Base-by-base conservation (phyloP, 768 basidiomycete genomes). In the Rhizopogon vinicolor region DNA sequence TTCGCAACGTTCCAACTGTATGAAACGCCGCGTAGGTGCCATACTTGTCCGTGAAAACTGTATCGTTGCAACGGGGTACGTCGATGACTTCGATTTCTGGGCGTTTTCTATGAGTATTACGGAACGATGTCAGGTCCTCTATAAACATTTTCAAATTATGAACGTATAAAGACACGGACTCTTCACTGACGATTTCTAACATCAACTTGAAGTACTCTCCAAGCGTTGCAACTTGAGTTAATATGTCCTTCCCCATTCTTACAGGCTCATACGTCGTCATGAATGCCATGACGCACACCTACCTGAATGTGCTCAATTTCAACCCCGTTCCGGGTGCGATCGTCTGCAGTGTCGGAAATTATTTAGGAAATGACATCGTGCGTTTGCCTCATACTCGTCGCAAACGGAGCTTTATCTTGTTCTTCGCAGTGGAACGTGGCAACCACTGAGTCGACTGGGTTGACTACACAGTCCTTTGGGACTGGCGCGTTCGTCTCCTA, bases 11-110 rank as follows among this genome's bases (percentile, higher is more conserved):
- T 93, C 93, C 4, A 97, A 97, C 65, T 97, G 95, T 68, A 97
- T 98, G 94, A 97, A 98, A 68, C 82, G 95, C 7, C 82, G 97
- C 2, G 97, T 99, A 0, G 97, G 97, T 7, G 95, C 95, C 0
- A 84, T 99, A 18, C 75, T 99, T 29, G 95, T 98, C 33, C 83
- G 91, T 0, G 86, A 90, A 54, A 85, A 88, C 58, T 82, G 90
- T 29, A 82, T 93, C 22, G 73, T 93, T 19, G 80, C 89, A 31
- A 90, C 91, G 12, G 91, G 91, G 89, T 89, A 71, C 49, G 75
- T 62, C 41, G 2, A 12, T 8, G 59, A 43, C 46, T 51, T 51
- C 43, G 40, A 14, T 33, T 22, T 35, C 14, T 28, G n/a, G n/a
- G 7, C 35, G 41, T 43, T 46, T n/a, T 35, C 12, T 10, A 8